Evolutionary conservation across 139 green algal species (phyloP), one percentile per base, ranked within the genome.

Genomic region (Chlamydomonas asymmetrica): DNA sequence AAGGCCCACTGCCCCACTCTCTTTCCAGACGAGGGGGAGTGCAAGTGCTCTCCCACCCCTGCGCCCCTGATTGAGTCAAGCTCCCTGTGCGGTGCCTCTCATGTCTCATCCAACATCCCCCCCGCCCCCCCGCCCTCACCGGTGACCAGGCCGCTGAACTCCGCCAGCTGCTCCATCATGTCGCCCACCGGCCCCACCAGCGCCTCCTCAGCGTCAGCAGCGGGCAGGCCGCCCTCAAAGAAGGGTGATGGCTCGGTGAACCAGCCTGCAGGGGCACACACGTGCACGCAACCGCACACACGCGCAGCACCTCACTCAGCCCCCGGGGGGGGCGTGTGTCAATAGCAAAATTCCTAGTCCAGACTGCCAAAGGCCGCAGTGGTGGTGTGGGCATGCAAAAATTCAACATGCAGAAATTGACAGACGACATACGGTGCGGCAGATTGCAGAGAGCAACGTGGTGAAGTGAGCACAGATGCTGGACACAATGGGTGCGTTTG

Each of bases 171-270:
- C 0, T 81, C 82, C 59, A 82, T 90, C 27, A 92, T 59, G 13
- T 32, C 40, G 1, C 65, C 45, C 68, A 93, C 65, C 5, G 67
- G 73, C 18, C 63, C 73, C 34, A 85, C 84, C 20, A 93, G 66
- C 1, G 63, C 74, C 40, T 77, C 57, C 32, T 75, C 80, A 0
- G 80, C 87, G 23, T 82, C 80, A 23, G 81, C 85, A n/a, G 85
- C 65, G 3, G 73, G 59, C 64, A 93, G 66, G 0, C 72, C 68
- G 9, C 89, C 89, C 8, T 71, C 60, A 68, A 91, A 93, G 54
- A 92, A 94, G 6, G 90, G 89, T 25, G 76, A 67, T 4, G 91
- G 92, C 48, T 90, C 82, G 27, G 88, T 92, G 73, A 93, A 97
- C 92, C 92, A 97, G 48, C 92, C 85, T 90, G 80, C n/a, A 48